Evolutionary conservation across 2,329 filamentous ascomycete genomes (phyloP).

Genomic region (Cadophora malorum): DNA sequence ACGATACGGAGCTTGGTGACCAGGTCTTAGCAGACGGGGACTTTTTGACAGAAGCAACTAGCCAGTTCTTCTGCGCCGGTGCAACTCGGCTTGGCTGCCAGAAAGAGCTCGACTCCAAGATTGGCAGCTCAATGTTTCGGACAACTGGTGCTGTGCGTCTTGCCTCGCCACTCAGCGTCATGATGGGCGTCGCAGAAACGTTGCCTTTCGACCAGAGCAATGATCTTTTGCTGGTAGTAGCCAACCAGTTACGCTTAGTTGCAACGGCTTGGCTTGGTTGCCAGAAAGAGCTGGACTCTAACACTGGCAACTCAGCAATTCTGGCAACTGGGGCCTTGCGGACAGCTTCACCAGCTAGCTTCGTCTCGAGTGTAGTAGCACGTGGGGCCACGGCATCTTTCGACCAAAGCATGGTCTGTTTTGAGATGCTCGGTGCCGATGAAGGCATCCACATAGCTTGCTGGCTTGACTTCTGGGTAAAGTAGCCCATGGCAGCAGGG

Average conservation of each 20-base stretch:
- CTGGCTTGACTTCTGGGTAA: constrained; percentile 7
- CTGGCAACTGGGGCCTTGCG: constrained; percentile 22
- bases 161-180: neutral
- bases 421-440: neutral
- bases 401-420: constrained; percentile 24
- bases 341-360: neutral
- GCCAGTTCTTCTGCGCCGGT: constrained; percentile 21
- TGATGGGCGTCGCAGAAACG: neutral
- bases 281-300: constrained; percentile 26
- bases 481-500: constrained; percentile 35
- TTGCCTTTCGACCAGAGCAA: constrained; percentile 27
- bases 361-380: neutral
- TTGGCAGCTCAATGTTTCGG: constrained; percentile 22
- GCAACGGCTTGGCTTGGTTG: constrained; percentile 10
- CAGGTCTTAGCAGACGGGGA: constrained; percentile 21
- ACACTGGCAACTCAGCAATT: constrained; percentile 20
- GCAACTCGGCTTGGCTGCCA: constrained; percentile 22
- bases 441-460: constrained; percentile 23
- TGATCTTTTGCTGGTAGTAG: neutral
- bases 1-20: constrained; percentile 12
- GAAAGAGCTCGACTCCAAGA: constrained; percentile 24
- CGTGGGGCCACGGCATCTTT: constrained; percentile 11
- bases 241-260: constrained; percentile 22
- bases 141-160: constrained; percentile 22
- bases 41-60: constrained; percentile 2